Evolutionary conservation across 2,329 filamentous ascomycete genomes (phyloP).

Genomic region (Aspergillus chevalieri): DNA sequence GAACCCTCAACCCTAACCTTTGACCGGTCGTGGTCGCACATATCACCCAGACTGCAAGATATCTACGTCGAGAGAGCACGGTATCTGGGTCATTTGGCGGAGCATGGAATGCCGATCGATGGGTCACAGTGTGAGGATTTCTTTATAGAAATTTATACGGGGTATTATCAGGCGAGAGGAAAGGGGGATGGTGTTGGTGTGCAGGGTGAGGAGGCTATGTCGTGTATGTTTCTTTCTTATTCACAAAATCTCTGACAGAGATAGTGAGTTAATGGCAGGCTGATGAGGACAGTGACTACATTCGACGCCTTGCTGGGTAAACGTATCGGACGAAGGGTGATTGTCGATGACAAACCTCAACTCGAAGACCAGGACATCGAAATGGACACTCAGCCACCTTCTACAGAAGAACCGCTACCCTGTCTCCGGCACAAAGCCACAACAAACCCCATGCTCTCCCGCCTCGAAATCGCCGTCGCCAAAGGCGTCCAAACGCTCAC

Average conservation of each 20-base stretch:
- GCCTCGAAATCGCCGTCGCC: conserved; percentile 19
- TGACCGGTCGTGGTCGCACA: background rate
- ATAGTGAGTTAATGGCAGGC: background rate
- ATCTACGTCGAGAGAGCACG: background rate
- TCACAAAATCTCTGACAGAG: background rate
- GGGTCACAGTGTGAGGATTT: background rate
- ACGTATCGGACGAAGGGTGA: background rate
- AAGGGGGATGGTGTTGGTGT: background rate
- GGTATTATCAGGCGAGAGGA: background rate
- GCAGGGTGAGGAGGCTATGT: background rate
- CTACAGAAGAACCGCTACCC: too few relatives aligned
- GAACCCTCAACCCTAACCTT: background rate
- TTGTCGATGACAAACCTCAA: background rate
- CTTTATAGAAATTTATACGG: background rate
- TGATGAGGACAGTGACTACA: background rate
- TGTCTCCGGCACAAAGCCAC: too few relatives aligned
- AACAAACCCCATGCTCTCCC: too few relatives aligned
- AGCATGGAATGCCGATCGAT: background rate
- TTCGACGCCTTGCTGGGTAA: background rate
- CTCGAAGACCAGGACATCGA: background rate
- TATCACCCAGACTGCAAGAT: background rate
- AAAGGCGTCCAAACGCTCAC: background rate
- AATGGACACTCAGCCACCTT: too few relatives aligned
- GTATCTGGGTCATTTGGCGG: background rate
- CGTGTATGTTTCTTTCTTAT: background rate